Evolutionary conservation across 129 eudicot genomes (phyloP).

Genomic region (Escallonia herrerae): DNA sequence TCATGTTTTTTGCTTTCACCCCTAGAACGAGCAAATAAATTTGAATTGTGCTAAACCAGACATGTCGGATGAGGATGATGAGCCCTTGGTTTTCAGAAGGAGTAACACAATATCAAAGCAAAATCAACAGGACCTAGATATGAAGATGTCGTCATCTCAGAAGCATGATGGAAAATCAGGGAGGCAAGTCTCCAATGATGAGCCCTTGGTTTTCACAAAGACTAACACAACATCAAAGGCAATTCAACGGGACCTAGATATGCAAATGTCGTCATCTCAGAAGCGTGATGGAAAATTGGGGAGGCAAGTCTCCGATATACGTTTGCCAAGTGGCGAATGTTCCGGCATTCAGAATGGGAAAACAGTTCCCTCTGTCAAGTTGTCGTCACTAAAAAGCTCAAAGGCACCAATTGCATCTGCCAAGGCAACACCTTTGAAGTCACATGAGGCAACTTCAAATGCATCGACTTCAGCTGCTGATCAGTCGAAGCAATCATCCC

Average conservation of each 20-base stretch:
- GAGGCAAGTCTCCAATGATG: slow-evolving; percentile 36
- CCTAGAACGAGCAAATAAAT: too few relatives aligned
- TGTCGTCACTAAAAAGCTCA: slow-evolving; percentile 31
- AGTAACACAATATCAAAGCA: slow-evolving; percentile 32
- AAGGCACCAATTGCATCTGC: slow-evolving; percentile 24
- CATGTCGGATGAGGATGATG: slow-evolving; percentile 58
- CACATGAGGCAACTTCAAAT: slow-evolving; percentile 21
- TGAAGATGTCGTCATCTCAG: slow-evolving; percentile 26
- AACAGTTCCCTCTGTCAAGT: slow-evolving; percentile 27
- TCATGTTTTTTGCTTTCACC: too few relatives aligned
- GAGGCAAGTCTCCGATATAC: slow-evolving; percentile 25
- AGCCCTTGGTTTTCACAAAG: slow-evolving; percentile 63
- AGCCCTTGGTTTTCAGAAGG: slow-evolving; percentile 56
- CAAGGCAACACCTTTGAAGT: slow-evolving; percentile 19
- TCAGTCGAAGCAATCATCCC: slow-evolving; percentile 29
- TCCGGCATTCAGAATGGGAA: slow-evolving; percentile 23
- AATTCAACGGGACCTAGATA: slow-evolving; percentile 21
- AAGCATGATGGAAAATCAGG: slow-evolving; percentile 33
- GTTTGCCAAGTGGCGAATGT: slow-evolving; percentile 24
- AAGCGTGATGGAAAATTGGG: slow-evolving; percentile 32
- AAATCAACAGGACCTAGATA: slow-evolving; percentile 21
- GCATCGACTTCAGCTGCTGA: slow-evolving; percentile 26
- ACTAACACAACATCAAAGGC: slow-evolving; percentile 33
- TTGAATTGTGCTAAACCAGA: slow-evolving; percentile 18
- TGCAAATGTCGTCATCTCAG: slow-evolving; percentile 26